phyloP scores from a whole-genome alignment of 192 early-diverging fungal species.

The Coemansia sp. region DNA sequence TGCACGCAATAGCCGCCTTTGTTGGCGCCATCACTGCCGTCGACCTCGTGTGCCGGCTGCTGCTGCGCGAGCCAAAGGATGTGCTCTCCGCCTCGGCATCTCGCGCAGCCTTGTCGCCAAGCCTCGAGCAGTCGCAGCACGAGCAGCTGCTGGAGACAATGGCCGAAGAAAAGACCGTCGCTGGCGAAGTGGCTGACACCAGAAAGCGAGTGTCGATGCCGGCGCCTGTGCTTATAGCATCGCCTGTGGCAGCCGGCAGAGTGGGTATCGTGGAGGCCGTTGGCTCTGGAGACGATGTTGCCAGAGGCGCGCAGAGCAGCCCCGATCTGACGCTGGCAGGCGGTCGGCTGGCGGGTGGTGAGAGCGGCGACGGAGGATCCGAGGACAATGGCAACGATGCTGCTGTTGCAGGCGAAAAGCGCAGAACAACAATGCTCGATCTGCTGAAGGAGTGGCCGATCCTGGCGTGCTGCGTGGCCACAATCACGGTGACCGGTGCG shows the following conservation, averaged over 20 bases:
- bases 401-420: background rate
- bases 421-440: slow-evolving; percentile 47
- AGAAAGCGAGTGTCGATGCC: background rate
- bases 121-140: slow-evolving; percentile 7
- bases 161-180: background rate
- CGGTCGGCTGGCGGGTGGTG: background rate
- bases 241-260: slow-evolving; percentile 14
- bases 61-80: slow-evolving; percentile 62
- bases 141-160: slow-evolving; percentile 16
- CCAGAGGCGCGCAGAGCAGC: background rate
- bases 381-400: background rate
- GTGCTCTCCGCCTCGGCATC: slow-evolving; percentile 15
- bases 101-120: background rate
- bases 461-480: slow-evolving; percentile 45
- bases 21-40: slow-evolving; percentile 60
- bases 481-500: slow-evolving; percentile 40
- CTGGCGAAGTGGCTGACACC: background rate
- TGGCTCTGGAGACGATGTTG: background rate
- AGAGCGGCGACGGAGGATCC: background rate
- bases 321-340: background rate
- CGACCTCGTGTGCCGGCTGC: slow-evolving; percentile 62
- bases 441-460: slow-evolving; percentile 53
- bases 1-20: slow-evolving; percentile 68
- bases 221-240: slow-evolving; percentile 16
- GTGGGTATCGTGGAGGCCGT: background rate